phyloP scores from a whole-genome alignment of 371 early-diverging fungal genomes.

The Mucor racemosus region DNA sequence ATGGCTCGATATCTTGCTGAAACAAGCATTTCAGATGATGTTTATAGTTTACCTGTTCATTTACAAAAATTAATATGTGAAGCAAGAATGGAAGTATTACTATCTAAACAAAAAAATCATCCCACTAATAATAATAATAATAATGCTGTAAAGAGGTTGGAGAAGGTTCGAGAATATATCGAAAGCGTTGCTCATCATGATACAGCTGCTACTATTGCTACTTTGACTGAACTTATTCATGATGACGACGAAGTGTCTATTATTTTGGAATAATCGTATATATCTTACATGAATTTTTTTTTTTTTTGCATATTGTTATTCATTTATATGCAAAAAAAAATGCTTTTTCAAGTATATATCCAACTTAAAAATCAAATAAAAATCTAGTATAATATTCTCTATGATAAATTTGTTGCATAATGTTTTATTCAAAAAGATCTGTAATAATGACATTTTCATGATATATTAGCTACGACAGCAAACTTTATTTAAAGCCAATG shows the following conservation, averaged over 20 bases:
- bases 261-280: constrained; percentile 20
- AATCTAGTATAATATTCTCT: too few species aligned
- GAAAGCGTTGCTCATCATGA: constrained; percentile 18
- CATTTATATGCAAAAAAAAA: too few species aligned
- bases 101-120: constrained; percentile 11
- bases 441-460: too few species aligned
- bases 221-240: constrained; percentile 14
- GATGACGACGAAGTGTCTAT: constrained; percentile 26
- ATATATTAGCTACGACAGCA: too few species aligned
- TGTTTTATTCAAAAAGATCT: too few species aligned
- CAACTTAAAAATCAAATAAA: too few species aligned
- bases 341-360: too few species aligned
- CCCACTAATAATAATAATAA: background rate
- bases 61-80: constrained; percentile 40
- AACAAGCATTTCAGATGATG: constrained; percentile 38
- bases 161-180: constrained; percentile 22
- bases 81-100: constrained; percentile 40
- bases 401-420: too few species aligned
- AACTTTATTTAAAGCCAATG: too few species aligned
- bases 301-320: too few species aligned
- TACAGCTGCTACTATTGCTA: constrained; percentile 14
- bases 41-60: constrained; percentile 40
- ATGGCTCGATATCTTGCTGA: constrained; percentile 37
- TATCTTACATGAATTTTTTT: too few species aligned
- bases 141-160: constrained; percentile 29